A percentile compares a stretch with the other conserved stretches of the same genome.
Evolutionary conservation across 2,329 filamentous ascomycete species (phyloP).

Genomic region (Chaetomiaceae sp.): DNA sequence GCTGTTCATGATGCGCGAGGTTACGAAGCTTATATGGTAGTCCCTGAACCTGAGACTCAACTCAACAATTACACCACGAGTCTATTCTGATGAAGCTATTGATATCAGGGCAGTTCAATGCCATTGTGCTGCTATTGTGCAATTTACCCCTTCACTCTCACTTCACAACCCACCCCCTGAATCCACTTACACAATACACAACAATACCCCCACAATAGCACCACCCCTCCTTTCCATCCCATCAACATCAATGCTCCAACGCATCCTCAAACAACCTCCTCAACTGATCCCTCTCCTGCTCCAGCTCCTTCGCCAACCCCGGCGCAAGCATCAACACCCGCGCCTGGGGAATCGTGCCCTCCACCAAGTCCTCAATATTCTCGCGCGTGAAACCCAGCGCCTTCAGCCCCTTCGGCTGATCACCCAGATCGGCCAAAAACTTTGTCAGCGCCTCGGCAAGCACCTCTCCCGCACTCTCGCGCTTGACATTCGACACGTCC

Average conservation of each 20-base stretch:
- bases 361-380: conserved; percentile 79
- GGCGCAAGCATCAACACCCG: conserved; percentile 90
- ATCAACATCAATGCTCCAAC: conserved; percentile 36
- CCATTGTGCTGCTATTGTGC: background rate
- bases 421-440: conserved; percentile 79
- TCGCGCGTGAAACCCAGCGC: conserved; percentile 71
- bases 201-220: background rate
- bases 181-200: background rate
- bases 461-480: conserved; percentile 83
- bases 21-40: no score
- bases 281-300: conserved; percentile 68
- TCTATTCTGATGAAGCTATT: no score
- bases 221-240: background rate
- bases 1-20: no score
- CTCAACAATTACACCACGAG: no score
- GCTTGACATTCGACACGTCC: conserved; percentile 81
- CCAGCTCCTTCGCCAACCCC: conserved; percentile 65
- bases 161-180: no score
- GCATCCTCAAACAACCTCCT: conserved; percentile 62
- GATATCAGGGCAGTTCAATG: background rate
- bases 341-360: conserved; percentile 90
- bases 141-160: background rate
- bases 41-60: no score
- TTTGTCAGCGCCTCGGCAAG: conserved; percentile 75
- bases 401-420: conserved; percentile 84